Base-by-base conservation (phyloP, 2,329 filamentous ascomycete species). In the Pestalotiopsis sp. region DNA sequence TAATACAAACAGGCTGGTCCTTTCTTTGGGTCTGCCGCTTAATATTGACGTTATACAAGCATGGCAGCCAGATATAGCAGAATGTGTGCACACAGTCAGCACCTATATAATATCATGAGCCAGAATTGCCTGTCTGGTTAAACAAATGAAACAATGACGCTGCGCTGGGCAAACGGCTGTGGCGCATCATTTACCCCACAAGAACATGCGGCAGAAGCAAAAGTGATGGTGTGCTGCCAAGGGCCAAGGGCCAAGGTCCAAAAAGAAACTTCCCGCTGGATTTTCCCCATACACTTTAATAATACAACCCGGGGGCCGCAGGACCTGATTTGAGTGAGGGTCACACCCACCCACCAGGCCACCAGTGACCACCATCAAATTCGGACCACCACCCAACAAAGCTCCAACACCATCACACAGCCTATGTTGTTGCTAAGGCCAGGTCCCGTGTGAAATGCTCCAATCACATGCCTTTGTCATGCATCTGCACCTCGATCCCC, bases 381-480 rank as follows among this genome's bases (percentile, higher is more conserved):
- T 52, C 45, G 17, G 31, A 36, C 4, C 27, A 27, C 31, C 31
- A 36, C 6, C 31, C 31, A 36, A 36, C 31, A 7, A 36, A 36
- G 31, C 31, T 36, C 31, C 31, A 36, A 36, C 31, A 36, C 31
- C 31, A 36, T 36, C 31, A 36, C 31, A 61, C 61, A 66, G 64
- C 31, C 66, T 58, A 20, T 41, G 56, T 25, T 58, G 45, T 56
- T 65, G 62, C 67, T 67, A 68, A 61, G 70, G 39, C 67, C 57
- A 59, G 61, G 66, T 66, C 65, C 58, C 61, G 65, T 69, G 70
- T 68, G 61, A 68, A 61, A 52, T 45, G 41, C 14, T 12, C 72
- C 72, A 73, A 74, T 73, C 71, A 74, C 66, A 69, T 58, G 68
- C 45, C 62, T 56, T 27, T 69, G 68, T 74, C 72, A 74, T 69